These are phyloP conservation scores for Mycothermus thermophilus DNA, from an alignment of 495 filamentous ascomycete species.

Conservation along the genomic window DNA sequence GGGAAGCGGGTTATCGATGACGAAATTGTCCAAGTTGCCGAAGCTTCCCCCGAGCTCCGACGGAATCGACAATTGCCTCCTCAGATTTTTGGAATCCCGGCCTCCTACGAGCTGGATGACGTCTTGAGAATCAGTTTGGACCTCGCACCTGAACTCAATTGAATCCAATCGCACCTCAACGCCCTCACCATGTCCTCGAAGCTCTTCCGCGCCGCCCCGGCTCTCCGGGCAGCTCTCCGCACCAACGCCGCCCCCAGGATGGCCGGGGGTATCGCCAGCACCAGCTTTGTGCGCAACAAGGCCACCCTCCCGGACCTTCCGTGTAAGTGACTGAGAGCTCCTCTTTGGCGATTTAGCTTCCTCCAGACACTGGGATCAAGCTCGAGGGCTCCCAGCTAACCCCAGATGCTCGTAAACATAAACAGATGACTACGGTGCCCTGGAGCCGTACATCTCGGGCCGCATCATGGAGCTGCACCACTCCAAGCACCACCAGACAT, in stretches of 20 bases:
- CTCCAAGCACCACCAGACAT: constrained; percentile 66
- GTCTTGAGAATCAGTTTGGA: too few species aligned
- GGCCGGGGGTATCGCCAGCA: constrained; percentile 47
- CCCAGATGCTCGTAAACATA: too few species aligned
- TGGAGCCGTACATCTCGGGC: constrained; percentile 88
- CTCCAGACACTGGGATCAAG: too few species aligned
- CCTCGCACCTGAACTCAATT: constrained; percentile 9
- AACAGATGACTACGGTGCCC: constrained; percentile 73
- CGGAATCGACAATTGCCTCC: constrained; percentile 6
- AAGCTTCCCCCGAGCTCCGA: constrained; percentile 14
- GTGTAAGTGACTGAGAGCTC: constrained; percentile 61
- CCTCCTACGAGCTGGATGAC: not conserved
- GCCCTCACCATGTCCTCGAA: constrained; percentile 34
- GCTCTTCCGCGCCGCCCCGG: constrained; percentile 37
- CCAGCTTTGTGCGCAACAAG: constrained; percentile 70
- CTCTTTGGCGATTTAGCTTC: too few species aligned
- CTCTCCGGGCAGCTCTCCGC: constrained; percentile 31
- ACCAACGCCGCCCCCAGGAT: constrained; percentile 25
- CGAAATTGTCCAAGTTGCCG: constrained; percentile 15
- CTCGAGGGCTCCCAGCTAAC: too few species aligned
- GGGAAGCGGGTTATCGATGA: too few species aligned
- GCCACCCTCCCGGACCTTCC: constrained; percentile 88
- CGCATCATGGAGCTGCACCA: constrained; percentile 96
- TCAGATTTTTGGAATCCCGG: not conserved
- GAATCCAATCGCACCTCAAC: too few species aligned